Conservation (phyloP, 2,329 filamentous ascomycete genomes). For the Plectosphaerella cucumerina region DNA sequence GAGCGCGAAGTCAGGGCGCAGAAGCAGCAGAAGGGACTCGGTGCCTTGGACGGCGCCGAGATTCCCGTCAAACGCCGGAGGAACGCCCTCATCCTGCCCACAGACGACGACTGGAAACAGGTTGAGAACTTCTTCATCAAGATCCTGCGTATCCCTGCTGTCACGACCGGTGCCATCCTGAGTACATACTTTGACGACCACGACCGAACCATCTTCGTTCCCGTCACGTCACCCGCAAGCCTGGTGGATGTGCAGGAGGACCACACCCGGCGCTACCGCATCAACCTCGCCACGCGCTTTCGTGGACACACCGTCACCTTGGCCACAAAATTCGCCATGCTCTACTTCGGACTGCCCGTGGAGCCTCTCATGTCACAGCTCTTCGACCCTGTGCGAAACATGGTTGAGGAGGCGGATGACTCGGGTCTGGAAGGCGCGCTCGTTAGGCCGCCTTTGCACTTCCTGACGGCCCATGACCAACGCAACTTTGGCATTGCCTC, state of each 20-base stretch:
- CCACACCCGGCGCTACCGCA: conserved; percentile 22
- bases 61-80: too few relatives aligned
- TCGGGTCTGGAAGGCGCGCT: conserved; percentile 14
- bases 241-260: conserved; percentile 25
- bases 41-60: too few relatives aligned
- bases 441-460: conserved; percentile 23
- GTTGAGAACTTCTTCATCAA: conserved; percentile 24
- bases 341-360: conserved; percentile 43
- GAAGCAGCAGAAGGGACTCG: too few relatives aligned
- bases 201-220: conserved; percentile 26
- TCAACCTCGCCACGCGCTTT: conserved; percentile 26
- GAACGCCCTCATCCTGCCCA: conserved; percentile 18
- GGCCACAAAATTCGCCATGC: conserved; percentile 37
- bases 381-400: conserved; percentile 15
- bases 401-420: conserved; percentile 15
- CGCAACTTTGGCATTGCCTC: conserved; percentile 24
- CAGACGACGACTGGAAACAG: conserved; percentile 15
- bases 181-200: conserved; percentile 25
- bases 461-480: conserved; percentile 22
- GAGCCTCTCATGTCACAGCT: conserved; percentile 27
- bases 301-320: conserved; percentile 20
- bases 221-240: conserved; percentile 17
- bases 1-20: too few relatives aligned
- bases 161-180: conserved; percentile 25
- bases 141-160: conserved; percentile 16